Evolutionary conservation across 176 grass and related monocot species (phyloP), one percentile per base, ranked within the genome.

Genomic region (Aegilops umbellulata): DNA sequence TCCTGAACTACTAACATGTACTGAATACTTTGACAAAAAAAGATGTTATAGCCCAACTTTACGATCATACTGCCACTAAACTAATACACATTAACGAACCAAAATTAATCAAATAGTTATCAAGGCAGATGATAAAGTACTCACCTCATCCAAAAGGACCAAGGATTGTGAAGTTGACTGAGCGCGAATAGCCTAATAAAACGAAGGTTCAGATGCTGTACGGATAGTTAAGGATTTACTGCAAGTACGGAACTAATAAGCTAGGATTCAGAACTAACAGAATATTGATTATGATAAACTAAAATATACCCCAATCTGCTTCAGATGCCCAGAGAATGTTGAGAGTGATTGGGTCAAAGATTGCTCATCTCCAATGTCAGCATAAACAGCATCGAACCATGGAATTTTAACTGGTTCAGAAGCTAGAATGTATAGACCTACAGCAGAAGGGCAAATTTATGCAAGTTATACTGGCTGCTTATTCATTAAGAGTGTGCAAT

Each of bases 381-480:
- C 93, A 86, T 86, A 95, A 92, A 95, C 75, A 86, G 90, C 93
- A 90, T 95, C 84, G 44, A 95, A 92, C 93, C 93, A 95, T 58
- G 93, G 90, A 60, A 95, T 92, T 92, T 95, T 95, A 55, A 95
- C 93, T 81, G 93, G 93, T 82, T 95, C 93, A 74, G 90, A 92
- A 73, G 93, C 85, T 24, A 95, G 75, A 87, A 95, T 89, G 87
- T 95, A 95, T 62, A 95, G 41, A 73, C 93, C 93, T 95, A 83
- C 69, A 88, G 34, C 66, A 87, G 31, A 86, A 79, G 65, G 24
- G 67, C 30, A 86, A 65, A 42, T 9, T 87, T 83, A 74, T 78
- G 65, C 69, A 82, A 55, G 71, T 85, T 69, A 70, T 51, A 60
- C 60, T 16, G 14, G 20, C 62, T 67, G 15, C 72, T 44, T 67